Evolutionary conservation across 2,329 filamentous ascomycete genomes (phyloP).

Genomic region (Colletotrichum orbiculare): DNA sequence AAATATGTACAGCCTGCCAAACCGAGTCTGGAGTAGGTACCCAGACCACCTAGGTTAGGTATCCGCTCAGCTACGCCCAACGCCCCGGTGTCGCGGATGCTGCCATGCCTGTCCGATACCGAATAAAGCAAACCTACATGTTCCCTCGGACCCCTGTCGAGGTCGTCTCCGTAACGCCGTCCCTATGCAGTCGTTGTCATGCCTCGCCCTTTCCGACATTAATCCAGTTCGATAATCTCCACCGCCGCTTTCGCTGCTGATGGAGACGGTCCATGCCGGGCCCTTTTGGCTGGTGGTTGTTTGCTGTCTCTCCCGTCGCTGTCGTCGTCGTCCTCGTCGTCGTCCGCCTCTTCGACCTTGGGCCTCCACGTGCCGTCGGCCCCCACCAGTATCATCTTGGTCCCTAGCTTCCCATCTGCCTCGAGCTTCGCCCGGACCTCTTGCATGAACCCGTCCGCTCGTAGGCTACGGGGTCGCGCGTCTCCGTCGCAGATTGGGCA

Average conservation of each 20-base stretch:
- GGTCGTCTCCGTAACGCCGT: background rate
- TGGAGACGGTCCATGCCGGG: slow-evolving; percentile 9
- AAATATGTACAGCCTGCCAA: too few relatives aligned
- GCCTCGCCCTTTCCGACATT: background rate
- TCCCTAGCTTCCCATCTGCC: slow-evolving; percentile 36
- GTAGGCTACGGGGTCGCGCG: slow-evolving; percentile 77
- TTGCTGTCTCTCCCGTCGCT: background rate
- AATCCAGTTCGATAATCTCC: slow-evolving; percentile 37
- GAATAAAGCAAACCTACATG: slow-evolving; percentile 14
- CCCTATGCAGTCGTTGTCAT: background rate
- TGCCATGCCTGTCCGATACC: slow-evolving; percentile 31
- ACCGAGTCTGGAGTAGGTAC: too few relatives aligned
- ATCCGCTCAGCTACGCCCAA: slow-evolving; percentile 3
- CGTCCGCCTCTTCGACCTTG: slow-evolving; percentile 45
- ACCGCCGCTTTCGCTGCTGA: slow-evolving; percentile 6
- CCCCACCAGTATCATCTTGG: slow-evolving; percentile 45
- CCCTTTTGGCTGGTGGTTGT: slow-evolving; percentile 30
- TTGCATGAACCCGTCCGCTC: slow-evolving; percentile 79
- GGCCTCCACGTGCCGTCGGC: slow-evolving; percentile 48
- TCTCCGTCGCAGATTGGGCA: slow-evolving; percentile 87
- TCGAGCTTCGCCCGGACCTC: slow-evolving; percentile 68
- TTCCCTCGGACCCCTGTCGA: background rate
- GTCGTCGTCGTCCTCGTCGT: slow-evolving; percentile 37
- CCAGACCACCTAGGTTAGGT: background rate
- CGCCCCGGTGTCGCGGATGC: slow-evolving; percentile 29